phyloP scores from a whole-genome alignment of 768 basidiomycete genomes.

The Kwoniella botswanensis region DNA sequence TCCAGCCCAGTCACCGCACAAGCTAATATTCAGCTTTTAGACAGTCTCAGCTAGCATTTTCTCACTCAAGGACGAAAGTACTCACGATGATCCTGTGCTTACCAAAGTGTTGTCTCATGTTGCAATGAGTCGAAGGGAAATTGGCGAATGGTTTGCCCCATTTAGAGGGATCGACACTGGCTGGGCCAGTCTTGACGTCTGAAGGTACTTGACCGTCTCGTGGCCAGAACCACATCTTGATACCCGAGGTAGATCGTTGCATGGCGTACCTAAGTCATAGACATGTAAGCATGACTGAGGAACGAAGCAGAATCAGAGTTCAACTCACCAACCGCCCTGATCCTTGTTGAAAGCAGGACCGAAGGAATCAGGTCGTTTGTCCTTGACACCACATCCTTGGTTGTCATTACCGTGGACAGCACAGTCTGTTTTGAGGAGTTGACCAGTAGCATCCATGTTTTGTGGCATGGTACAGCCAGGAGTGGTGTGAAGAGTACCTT shows the following conservation, averaged over 20 bases:
- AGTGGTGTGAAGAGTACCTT: constrained; percentile 60
- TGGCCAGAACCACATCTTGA: constrained; percentile 25
- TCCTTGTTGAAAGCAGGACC: constrained; percentile 22
- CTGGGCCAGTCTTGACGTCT: constrained; percentile 13
- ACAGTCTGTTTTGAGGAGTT: constrained; percentile 14
- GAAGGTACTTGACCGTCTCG: constrained; percentile 12
- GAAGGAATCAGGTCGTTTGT: constrained; percentile 13
- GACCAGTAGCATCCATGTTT: constrained; percentile 16
- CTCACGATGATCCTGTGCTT: constrained; percentile 18
- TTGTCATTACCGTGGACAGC: constrained; percentile 6
- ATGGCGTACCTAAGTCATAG: constrained; percentile 9
- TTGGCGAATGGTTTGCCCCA: constrained; percentile 23
- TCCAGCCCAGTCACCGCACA: constrained; percentile 26
- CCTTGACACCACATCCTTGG: constrained; percentile 19
- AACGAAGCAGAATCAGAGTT: no score
- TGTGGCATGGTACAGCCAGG: constrained; percentile 40
- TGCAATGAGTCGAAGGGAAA: constrained; percentile 23
- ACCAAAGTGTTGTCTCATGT: constrained; percentile 13
- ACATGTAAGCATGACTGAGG: background rate
- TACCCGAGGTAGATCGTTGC: constrained; percentile 19
- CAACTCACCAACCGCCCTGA: constrained; percentile 18
- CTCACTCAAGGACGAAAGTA: background rate
- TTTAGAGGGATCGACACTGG: constrained; percentile 13
- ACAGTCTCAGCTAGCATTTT: background rate
- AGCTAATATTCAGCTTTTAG: background rate